Conservation (phyloP, 331 rosid genomes). For the Malus hybrid region DNA sequence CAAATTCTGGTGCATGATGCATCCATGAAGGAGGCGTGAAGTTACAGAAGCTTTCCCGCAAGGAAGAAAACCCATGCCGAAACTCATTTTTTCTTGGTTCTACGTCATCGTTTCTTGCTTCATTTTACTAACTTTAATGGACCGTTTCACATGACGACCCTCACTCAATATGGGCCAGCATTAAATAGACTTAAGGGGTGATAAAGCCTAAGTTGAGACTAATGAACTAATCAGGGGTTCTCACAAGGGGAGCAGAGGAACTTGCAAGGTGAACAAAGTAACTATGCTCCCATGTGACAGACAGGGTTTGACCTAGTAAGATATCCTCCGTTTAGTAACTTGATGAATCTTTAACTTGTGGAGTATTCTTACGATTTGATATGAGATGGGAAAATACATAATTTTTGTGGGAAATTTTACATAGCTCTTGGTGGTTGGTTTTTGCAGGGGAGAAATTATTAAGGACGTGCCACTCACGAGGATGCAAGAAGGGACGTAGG, state of each 20-base stretch:
- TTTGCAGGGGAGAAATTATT: slow-evolving; percentile 47
- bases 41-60: too few relatives aligned
- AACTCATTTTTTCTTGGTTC: too few relatives aligned
- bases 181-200: too few relatives aligned
- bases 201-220: too few relatives aligned
- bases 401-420: not conserved
- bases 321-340: not conserved
- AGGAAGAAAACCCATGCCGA: too few relatives aligned
- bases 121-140: too few relatives aligned
- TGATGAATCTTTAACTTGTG: not conserved
- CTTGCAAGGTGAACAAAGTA: not conserved
- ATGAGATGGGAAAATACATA: not conserved
- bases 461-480: not conserved
- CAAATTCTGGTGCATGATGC: too few relatives aligned
- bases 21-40: too few relatives aligned
- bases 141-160: too few relatives aligned
- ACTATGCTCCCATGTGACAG: slow-evolving; percentile 17
- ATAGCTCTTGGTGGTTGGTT: not conserved
- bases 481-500: not conserved
- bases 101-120: too few relatives aligned
- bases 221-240: slow-evolving; percentile 4
- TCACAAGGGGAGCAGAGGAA: too few relatives aligned
- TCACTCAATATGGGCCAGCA: too few relatives aligned
- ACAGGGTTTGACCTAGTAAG: slow-evolving; percentile 29
- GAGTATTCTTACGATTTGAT: not conserved